Evolutionary conservation across 192 early-diverging fungal species (phyloP), one percentile per base, ranked within the genome.

Genomic region (Coemansia sp.): DNA sequence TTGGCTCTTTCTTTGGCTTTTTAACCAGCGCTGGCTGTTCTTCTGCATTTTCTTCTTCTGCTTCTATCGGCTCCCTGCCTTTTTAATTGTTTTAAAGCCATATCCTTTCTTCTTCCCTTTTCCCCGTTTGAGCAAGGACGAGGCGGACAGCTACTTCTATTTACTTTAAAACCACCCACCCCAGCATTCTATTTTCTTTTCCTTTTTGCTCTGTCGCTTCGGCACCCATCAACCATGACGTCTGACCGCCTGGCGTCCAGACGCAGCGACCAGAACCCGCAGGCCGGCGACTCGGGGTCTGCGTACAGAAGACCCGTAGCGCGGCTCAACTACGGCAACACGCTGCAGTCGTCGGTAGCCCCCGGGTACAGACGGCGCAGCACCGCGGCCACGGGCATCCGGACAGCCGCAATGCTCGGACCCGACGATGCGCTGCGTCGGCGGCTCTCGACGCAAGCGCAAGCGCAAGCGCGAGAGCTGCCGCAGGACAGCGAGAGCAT

Each of bases 321-420:
- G 10, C 55, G 71, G 8, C 58, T 78, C 61, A 72, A 72, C 61
- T 59, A 68, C 10, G 75, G 70, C 62, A 47, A 67, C 28, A 78
- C 75, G 35, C 58, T 78, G 61, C 75, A 67, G 64, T 48, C 75
- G 27, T 72, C 70, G 4, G 53, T 68, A 18, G 56, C 42, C 13
- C 48, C 62, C 1, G 27, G 48, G 6, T 62, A 53, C 23, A 63
- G 70, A 24, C 75, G 75, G 0, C 66, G 70, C 47, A 72, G 71
- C 68, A 70, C 76, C 8, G 64, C 72, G 5, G 64, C 58, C 18
- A 58, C 51, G 13, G 53, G 55, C 39, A 50, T 16, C 60, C 19
- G 59, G 14, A 13, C 39, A 42, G 14, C 11, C 50, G 46, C 42
- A 13, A 19, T 61, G 58, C 35, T 55, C 19, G 47, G 36, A 22